A percentile compares a stretch with the other conserved stretches of the same genome.
Evolutionary conservation across 73 alveolate species (phyloP).

Genomic region (Blepharisma stoltei): DNA sequence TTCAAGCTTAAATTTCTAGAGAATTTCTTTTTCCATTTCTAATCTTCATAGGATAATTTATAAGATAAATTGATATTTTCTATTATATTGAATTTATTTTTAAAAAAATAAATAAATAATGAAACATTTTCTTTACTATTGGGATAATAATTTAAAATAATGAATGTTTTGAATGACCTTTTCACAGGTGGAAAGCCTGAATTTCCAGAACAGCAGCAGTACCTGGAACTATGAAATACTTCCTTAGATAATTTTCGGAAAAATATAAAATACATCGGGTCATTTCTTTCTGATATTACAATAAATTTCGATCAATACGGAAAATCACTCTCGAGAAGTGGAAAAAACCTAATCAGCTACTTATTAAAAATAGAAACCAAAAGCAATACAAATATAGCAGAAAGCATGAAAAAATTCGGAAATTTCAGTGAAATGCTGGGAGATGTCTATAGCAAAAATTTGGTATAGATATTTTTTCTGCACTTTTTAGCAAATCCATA

Average conservation of each 20-base stretch:
- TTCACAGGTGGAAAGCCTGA: neutral
- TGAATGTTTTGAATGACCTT: constrained; percentile 21
- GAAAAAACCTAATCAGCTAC: neutral
- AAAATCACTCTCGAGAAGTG: neutral
- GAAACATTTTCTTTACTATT: too few species aligned
- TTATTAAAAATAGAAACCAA: neutral
- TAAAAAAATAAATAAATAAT: too few species aligned
- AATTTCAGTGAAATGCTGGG: neutral
- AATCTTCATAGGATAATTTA: too few species aligned
- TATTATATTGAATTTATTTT: too few species aligned
- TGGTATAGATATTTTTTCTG: too few species aligned
- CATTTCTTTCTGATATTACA: neutral
- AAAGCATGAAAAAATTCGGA: constrained; percentile 1
- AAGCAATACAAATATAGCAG: constrained; percentile 4
- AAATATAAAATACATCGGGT: neutral
- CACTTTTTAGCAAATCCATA: too few species aligned
- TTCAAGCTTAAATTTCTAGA: too few species aligned
- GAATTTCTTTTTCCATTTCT: too few species aligned
- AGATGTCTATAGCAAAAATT: constrained; percentile 25
- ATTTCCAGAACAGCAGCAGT: constrained; percentile 21
- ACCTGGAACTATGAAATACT: neutral
- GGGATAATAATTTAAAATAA: neutral
- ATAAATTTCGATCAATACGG: constrained; percentile 14
- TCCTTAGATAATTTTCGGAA: neutral
- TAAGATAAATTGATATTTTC: too few species aligned